Percentiles rank a stretch among this genome's conserved stretches.
Evolutionary conservation across 257 asterid species (phyloP).

Genomic region (Solanum virginianum): DNA sequence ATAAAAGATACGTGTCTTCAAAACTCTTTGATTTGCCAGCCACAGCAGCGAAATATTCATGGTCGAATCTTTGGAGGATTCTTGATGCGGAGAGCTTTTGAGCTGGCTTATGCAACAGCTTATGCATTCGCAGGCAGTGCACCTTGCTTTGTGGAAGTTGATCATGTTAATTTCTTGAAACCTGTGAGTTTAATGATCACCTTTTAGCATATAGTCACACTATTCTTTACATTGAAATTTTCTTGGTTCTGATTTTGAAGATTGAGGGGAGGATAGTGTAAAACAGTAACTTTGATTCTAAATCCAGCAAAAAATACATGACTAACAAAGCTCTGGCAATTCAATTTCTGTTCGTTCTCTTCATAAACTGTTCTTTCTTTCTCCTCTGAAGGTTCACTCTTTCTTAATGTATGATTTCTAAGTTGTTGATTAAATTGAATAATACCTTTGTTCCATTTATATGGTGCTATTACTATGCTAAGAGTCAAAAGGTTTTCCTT

Average conservation of each 20-base stretch:
- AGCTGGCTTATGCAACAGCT: conserved; percentile 75
- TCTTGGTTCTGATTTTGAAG: background rate
- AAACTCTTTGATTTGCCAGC: conserved; percentile 84
- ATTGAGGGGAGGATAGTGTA: background rate
- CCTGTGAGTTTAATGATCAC: conserved; percentile 49
- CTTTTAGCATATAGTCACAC: background rate
- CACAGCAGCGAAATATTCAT: conserved; percentile 85
- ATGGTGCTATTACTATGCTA: background rate
- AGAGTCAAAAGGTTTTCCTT: background rate
- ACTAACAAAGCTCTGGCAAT: background rate
- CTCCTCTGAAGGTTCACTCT: background rate
- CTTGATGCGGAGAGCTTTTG: conserved; percentile 86
- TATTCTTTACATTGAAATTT: background rate
- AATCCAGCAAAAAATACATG: background rate
- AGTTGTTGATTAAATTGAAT: background rate
- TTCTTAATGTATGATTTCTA: background rate
- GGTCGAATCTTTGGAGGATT: conserved; percentile 96
- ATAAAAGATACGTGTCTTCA: conserved; percentile 74
- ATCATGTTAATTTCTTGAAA: conserved; percentile 81
- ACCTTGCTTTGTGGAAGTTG: conserved; percentile 80
- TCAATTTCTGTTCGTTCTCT: background rate
- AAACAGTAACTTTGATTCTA: background rate
- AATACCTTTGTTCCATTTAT: background rate
- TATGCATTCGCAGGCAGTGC: conserved; percentile 73
- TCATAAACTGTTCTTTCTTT: background rate